Percentiles rank a stretch among this genome's conserved stretches.
Evolutionary conservation across 2,329 filamentous ascomycete genomes (phyloP).

Genomic region (Xylariomycetidae sp.): DNA sequence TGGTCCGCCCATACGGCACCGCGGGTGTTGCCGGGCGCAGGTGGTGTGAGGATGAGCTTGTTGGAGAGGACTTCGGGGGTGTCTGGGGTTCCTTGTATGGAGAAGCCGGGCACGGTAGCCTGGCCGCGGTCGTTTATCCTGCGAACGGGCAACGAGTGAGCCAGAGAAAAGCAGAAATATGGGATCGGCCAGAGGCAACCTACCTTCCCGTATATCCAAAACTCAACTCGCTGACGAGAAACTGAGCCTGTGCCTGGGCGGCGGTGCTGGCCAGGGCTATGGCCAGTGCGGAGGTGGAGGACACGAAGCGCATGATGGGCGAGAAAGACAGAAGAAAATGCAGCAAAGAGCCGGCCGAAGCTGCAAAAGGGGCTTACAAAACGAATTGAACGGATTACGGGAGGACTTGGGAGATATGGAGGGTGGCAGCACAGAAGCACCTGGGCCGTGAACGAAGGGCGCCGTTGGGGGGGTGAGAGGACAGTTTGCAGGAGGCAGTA

Average conservation of each 20-base stretch:
- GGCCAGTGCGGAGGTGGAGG: slow-evolving; percentile 32
- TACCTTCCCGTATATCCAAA: slow-evolving; percentile 68
- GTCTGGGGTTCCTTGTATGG: slow-evolving; percentile 47
- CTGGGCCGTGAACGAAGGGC: neutral
- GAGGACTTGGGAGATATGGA: no score
- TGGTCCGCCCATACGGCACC: slow-evolving; percentile 75
- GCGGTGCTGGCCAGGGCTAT: slow-evolving; percentile 38
- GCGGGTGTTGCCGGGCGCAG: slow-evolving; percentile 77
- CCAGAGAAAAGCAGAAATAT: no score
- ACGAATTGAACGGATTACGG: no score
- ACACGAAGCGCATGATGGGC: no score
- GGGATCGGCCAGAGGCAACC: no score
- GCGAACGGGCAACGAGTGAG: slow-evolving; percentile 6
- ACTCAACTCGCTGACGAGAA: slow-evolving; percentile 65
- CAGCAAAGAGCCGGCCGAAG: slow-evolving; percentile 4
- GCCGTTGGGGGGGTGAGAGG: slow-evolving; percentile 13
- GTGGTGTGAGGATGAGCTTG: slow-evolving; percentile 85
- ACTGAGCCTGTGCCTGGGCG: slow-evolving; percentile 52
- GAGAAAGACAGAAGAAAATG: slow-evolving; percentile 7
- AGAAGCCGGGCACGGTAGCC: slow-evolving; percentile 47
- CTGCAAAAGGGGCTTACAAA: neutral
- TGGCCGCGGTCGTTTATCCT: slow-evolving; percentile 61
- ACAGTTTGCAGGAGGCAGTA: slow-evolving; percentile 27
- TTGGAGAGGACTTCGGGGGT: slow-evolving; percentile 70
- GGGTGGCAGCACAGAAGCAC: no score